These are phyloP conservation scores for Penicillium nucicola DNA, from an alignment of 495 filamentous ascomycete species.

Conservation along the genomic window DNA sequence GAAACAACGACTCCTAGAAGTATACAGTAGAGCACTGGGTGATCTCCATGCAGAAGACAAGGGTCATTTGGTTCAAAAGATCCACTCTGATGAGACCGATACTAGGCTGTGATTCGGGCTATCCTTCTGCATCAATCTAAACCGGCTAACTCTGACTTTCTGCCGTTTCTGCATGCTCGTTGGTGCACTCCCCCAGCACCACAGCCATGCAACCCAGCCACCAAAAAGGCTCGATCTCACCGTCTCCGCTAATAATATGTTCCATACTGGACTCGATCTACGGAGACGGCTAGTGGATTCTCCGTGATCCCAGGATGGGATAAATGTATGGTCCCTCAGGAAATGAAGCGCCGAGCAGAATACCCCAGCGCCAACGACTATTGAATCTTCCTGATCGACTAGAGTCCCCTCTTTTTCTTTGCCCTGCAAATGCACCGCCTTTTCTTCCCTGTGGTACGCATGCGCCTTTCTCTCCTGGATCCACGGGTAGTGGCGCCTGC, in stretches of 20 bases:
- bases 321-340: constrained; percentile 24
- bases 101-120: constrained; percentile 26
- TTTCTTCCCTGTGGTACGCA: constrained; percentile 10
- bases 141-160: constrained; percentile 10
- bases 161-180: constrained; percentile 33
- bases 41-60: constrained; percentile 4
- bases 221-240: constrained; percentile 29
- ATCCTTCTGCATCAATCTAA: constrained; percentile 26
- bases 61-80: not conserved
- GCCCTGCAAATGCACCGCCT: constrained; percentile 15
- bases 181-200: constrained; percentile 26
- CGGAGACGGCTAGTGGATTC: constrained; percentile 5
- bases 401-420: constrained; percentile 9
- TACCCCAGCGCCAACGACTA: constrained; percentile 28
- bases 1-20: not conserved
- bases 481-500: constrained; percentile 14
- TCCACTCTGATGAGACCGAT: constrained; percentile 16
- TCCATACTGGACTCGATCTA: constrained; percentile 14
- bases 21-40: not conserved
- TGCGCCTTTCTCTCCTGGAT: constrained; percentile 7
- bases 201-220: constrained; percentile 28
- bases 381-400: constrained; percentile 37
- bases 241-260: constrained; percentile 38
- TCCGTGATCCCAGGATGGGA: constrained; percentile 1
- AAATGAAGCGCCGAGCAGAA: constrained; percentile 31